phyloP scores from a whole-genome alignment of 768 basidiomycete genomes.

The Trametes sanguinea region DNA sequence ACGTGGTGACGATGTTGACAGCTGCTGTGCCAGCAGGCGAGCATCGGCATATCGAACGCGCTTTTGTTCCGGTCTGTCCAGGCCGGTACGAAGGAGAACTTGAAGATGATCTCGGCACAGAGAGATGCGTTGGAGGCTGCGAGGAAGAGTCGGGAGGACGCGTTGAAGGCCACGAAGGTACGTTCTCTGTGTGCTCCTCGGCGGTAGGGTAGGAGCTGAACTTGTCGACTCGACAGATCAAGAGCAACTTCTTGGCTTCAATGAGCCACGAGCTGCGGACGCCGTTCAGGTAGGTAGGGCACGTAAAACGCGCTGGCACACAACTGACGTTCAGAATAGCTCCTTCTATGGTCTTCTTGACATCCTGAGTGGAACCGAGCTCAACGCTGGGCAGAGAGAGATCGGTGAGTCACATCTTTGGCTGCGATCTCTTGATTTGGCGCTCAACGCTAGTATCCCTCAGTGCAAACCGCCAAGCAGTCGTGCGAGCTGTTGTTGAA shows the following conservation, averaged over 20 bases:
- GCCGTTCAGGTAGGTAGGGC: conserved; percentile 62
- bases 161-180: conserved; percentile 72
- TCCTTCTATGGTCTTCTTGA: conserved; percentile 79
- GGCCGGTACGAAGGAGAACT: conserved; percentile 69
- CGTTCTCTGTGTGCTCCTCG: conserved; percentile 1
- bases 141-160: conserved; percentile 69
- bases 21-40: conserved; percentile 73
- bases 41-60: conserved; percentile 74
- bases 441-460: conserved; percentile 3
- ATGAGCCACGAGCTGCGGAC: conserved; percentile 81
- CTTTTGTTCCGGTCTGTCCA: conserved; percentile 76
- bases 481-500: conserved; percentile 75
- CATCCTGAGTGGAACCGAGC: conserved; percentile 69
- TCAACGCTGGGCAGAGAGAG: conserved; percentile 69
- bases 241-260: conserved; percentile 73
- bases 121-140: conserved; percentile 70
- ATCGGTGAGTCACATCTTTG: conserved; percentile 46
- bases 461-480: conserved; percentile 77
- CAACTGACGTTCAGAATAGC: conserved; percentile 33
- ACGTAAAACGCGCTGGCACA: neutral
- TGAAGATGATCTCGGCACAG: conserved; percentile 78
- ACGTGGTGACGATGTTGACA: conserved; percentile 60
- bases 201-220: neutral
- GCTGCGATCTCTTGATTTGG: neutral
- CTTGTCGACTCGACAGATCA: conserved; percentile 48